Conservation (phyloP, 139 green algal species). For the Coelastrella sp. region DNA sequence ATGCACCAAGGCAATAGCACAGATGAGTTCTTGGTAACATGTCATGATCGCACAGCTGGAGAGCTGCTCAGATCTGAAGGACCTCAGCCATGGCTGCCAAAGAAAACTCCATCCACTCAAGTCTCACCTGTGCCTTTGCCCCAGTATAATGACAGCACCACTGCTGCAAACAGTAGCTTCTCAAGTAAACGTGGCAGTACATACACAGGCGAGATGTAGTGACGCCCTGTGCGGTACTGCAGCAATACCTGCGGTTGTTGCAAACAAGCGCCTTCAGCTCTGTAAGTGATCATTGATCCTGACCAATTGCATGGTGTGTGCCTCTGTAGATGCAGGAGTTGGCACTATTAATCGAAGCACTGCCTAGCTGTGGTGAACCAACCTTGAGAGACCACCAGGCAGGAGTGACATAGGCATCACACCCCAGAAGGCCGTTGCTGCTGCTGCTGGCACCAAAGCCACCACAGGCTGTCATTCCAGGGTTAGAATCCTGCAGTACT, state of each 20-base stretch:
- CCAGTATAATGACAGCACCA: constrained; percentile 42
- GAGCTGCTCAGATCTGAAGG: no score
- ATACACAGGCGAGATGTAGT: constrained; percentile 74
- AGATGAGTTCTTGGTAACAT: no score
- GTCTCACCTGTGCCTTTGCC: constrained; percentile 7
- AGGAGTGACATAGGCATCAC: constrained; percentile 67
- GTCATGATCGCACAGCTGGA: no score
- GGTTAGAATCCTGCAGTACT: background rate
- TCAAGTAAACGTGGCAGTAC: constrained; percentile 80
- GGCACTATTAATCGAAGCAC: no score
- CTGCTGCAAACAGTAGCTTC: constrained; percentile 63
- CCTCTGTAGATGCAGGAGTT: no score
- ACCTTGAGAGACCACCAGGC: constrained; percentile 75
- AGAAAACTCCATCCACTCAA: constrained; percentile 44
- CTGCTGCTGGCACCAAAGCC: constrained; percentile 8
- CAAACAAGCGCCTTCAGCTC: background rate
- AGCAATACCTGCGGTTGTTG: constrained; percentile 48
- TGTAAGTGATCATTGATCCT: no score
- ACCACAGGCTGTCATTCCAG: background rate
- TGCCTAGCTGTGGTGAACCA: background rate
- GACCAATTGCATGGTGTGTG: no score
- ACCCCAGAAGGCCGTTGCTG: background rate
- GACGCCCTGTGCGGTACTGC: constrained; percentile 76
- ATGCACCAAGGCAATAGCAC: no score
- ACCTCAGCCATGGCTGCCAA: no score